phyloP scores from a whole-genome alignment of 306 rosid genomes.

The Prunus davidiana region DNA sequence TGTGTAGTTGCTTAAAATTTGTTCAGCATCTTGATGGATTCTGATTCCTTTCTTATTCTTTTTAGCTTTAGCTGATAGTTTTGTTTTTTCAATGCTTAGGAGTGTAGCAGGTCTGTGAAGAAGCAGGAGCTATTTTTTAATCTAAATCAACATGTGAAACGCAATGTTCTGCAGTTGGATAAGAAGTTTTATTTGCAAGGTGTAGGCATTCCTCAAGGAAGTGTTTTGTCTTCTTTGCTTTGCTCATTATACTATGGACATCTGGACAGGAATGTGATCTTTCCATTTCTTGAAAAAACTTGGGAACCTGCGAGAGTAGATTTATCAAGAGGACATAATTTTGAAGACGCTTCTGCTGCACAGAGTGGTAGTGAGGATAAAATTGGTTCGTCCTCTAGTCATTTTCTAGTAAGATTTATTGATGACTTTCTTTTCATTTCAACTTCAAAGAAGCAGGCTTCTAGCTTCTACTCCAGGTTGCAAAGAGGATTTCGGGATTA shows the following conservation, averaged over 20 bases:
- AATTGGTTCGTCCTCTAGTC: slow-evolving; percentile 27
- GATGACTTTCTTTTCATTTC: slow-evolving; percentile 83
- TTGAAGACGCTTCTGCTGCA: slow-evolving; percentile 12
- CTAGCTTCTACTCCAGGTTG: slow-evolving; percentile 59
- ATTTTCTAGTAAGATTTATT: slow-evolving; percentile 56
- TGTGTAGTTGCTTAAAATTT: background rate
- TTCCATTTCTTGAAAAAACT: slow-evolving; percentile 61
- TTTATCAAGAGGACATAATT: slow-evolving; percentile 6
- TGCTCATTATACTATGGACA: slow-evolving; percentile 79
- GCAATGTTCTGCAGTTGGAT: slow-evolving; percentile 67
- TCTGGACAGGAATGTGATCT: slow-evolving; percentile 61
- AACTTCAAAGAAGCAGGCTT: slow-evolving; percentile 73
- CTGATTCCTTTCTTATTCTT: background rate
- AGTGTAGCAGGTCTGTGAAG: slow-evolving; percentile 34
- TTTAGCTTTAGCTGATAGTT: slow-evolving; percentile 12
- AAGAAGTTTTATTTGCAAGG: slow-evolving; percentile 71
- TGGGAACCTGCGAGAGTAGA: slow-evolving; percentile 26
- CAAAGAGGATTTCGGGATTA: slow-evolving; percentile 73
- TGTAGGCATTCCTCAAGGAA: slow-evolving; percentile 92
- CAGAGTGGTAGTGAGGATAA: slow-evolving; percentile 17
- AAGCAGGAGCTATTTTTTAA: slow-evolving; percentile 35
- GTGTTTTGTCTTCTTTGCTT: slow-evolving; percentile 78
- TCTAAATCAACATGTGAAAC: slow-evolving; percentile 66
- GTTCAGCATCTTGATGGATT: background rate
- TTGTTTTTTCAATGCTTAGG: slow-evolving; percentile 40